These are phyloP conservation scores for Plasmodium chabaudi DNA, from an alignment of 169 alveolate genomes.

Conservation along the genomic window DNA sequence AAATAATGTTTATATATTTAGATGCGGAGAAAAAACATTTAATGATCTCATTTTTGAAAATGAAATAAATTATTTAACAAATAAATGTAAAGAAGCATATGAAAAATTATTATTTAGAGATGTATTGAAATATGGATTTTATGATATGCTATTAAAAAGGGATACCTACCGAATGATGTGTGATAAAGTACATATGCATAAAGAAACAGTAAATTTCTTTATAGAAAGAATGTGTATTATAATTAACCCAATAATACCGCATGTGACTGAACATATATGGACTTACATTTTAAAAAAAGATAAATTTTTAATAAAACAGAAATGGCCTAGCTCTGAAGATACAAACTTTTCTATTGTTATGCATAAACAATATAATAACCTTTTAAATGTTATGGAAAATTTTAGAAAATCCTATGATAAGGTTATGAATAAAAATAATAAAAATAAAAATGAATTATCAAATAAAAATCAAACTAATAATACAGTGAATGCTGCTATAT, in stretches of 20 bases:
- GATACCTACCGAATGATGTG: slow-evolving; percentile 55
- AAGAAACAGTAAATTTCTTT: slow-evolving; percentile 47
- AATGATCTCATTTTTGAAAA: slow-evolving; percentile 87
- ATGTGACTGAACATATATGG: slow-evolving; percentile 94
- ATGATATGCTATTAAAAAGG: slow-evolving; percentile 82
- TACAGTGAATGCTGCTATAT: neutral
- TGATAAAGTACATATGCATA: slow-evolving; percentile 76
- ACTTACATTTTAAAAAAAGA: slow-evolving; percentile 84
- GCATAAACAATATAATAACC: slow-evolving; percentile 76
- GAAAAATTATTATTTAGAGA: slow-evolving; percentile 88
- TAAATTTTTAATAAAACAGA: slow-evolving; percentile 79
- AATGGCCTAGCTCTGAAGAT: slow-evolving; percentile 87
- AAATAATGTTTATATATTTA: slow-evolving; percentile 76
- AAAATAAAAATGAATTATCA: slow-evolving; percentile 1
- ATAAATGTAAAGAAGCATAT: slow-evolving; percentile 86
- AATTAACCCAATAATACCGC: slow-evolving; percentile 92
- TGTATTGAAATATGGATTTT: slow-evolving; percentile 89
- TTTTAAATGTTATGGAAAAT: slow-evolving; percentile 64
- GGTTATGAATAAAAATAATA: slow-evolving; percentile 40
- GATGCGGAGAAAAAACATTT: slow-evolving; percentile 77
- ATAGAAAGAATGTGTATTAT: slow-evolving; percentile 87
- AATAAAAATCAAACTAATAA: neutral
- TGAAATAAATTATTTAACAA: slow-evolving; percentile 87
- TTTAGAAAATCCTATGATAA: slow-evolving; percentile 72
- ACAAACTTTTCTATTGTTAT: slow-evolving; percentile 82